phyloP scores from a whole-genome alignment of 352 stramenopile genomes.

The Phytophthora ohioensis region DNA sequence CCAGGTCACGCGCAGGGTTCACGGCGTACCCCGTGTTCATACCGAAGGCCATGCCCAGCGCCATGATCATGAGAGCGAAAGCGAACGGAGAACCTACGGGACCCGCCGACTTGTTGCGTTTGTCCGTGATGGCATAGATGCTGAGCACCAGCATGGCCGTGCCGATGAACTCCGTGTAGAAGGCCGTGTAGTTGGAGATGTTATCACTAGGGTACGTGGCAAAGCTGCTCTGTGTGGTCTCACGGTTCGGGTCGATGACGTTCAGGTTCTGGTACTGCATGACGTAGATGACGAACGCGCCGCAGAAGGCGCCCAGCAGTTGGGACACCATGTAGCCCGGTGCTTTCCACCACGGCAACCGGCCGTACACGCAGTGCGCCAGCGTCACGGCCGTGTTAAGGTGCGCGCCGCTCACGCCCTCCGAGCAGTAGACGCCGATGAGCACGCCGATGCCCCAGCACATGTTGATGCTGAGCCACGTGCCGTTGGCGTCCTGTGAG shows the following conservation, averaged over 20 bases:
- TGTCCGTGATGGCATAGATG: slow-evolving; percentile 60
- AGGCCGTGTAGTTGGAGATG: slow-evolving; percentile 56
- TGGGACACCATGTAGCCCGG: slow-evolving; percentile 56
- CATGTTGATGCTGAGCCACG: slow-evolving; percentile 63
- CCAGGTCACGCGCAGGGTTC: slow-evolving; percentile 60
- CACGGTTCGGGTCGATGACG: slow-evolving; percentile 49
- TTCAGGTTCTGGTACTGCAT: slow-evolving; percentile 59
- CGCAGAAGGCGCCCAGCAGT: slow-evolving; percentile 48
- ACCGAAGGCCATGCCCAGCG: slow-evolving; percentile 60
- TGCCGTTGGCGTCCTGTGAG: slow-evolving; percentile 52
- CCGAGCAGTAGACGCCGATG: slow-evolving; percentile 57
- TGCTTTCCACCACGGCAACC: slow-evolving; percentile 55
- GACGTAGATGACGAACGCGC: slow-evolving; percentile 47
- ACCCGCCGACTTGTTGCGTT: slow-evolving; percentile 47
- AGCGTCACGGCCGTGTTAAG: slow-evolving; percentile 66
- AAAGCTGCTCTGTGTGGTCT: slow-evolving; percentile 47
- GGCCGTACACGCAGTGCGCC: slow-evolving; percentile 47
- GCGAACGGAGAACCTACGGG: slow-evolving; percentile 38
- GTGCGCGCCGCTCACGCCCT: slow-evolving; percentile 55
- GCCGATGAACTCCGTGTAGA: slow-evolving; percentile 64
- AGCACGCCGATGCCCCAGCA: slow-evolving; percentile 57
- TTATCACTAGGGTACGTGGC: slow-evolving; percentile 51
- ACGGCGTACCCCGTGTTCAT: slow-evolving; percentile 55
- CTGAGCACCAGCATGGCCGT: slow-evolving; percentile 59
- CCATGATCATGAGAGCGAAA: slow-evolving; percentile 56